Evolutionary conservation across 306 rosid species (phyloP).

Genomic region (Urtica urens): DNA sequence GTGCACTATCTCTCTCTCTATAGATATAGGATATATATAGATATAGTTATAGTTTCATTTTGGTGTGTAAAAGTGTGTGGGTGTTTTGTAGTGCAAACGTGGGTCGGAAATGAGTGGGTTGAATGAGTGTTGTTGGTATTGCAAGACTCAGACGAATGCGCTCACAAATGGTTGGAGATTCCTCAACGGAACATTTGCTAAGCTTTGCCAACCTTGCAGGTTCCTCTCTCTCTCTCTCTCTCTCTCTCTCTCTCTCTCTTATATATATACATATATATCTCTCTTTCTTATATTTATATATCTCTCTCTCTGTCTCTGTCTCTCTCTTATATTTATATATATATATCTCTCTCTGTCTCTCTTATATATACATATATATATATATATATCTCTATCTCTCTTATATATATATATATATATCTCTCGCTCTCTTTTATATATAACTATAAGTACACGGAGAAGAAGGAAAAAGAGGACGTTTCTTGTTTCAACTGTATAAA

Average conservation of each 20-base stretch:
- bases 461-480: too few relatives aligned
- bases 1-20: not conserved
- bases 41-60: too few relatives aligned
- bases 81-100: too few relatives aligned
- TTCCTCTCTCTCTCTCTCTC: not conserved
- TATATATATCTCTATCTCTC: too few relatives aligned
- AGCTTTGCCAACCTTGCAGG: constrained; percentile 22
- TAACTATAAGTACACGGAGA: too few relatives aligned
- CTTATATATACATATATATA: too few relatives aligned
- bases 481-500: too few relatives aligned
- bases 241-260: not conserved
- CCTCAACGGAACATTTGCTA: constrained; percentile 8
- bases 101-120: too few relatives aligned
- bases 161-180: constrained; percentile 19
- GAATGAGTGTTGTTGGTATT: constrained; percentile 21
- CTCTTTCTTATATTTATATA: not conserved
- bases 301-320: not conserved
- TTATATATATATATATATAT: too few relatives aligned
- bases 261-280: not conserved
- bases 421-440: too few relatives aligned
- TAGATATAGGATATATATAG: not conserved
- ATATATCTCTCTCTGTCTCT: not conserved
- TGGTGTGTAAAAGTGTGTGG: too few relatives aligned
- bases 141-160: not conserved
- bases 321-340: not conserved